phyloP scores from a whole-genome alignment of 148 eudicot genomes.

The Limonium bicolor region DNA sequence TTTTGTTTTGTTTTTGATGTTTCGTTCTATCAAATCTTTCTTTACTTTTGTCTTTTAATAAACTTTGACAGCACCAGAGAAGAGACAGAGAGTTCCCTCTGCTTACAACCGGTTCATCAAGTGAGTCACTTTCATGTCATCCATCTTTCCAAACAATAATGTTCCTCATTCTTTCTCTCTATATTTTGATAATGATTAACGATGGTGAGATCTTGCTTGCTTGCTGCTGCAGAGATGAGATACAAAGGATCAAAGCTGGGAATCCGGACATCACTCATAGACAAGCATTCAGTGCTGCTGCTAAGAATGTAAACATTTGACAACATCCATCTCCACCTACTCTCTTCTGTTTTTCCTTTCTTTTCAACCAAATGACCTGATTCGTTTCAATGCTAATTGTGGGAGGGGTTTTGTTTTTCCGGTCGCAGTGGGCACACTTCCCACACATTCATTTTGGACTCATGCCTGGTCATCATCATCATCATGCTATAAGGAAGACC shows the following conservation, averaged over 20 bases:
- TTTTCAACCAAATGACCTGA: neutral
- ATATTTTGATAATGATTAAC: too few relatives aligned
- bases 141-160: constrained; percentile 8
- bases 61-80: constrained; percentile 93
- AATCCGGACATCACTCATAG: constrained; percentile 99
- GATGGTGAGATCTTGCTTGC: too few relatives aligned
- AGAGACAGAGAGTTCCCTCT: constrained; percentile 99
- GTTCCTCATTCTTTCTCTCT: too few relatives aligned
- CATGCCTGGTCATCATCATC: constrained; percentile 86
- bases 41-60: constrained; percentile 8
- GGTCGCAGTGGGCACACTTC: constrained; percentile 90
- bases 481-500: constrained; percentile 90
- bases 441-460: constrained; percentile 99
- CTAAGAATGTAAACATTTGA: constrained; percentile 61
- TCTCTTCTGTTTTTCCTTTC: neutral
- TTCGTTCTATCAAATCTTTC: too few relatives aligned
- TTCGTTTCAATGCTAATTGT: too few relatives aligned
- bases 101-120: constrained; percentile 98
- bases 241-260: constrained; percentile 98
- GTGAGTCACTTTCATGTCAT: constrained; percentile 26
- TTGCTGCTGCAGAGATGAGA: constrained; percentile 67
- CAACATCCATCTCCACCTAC: constrained; percentile 4
- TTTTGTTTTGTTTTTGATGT: too few relatives aligned
- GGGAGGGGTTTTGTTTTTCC: neutral
- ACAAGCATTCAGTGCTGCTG: constrained; percentile 99